These are phyloP conservation scores for Wickerhamiella australiensis DNA, from an alignment of 805 yeast species.

Conservation along the genomic window DNA sequence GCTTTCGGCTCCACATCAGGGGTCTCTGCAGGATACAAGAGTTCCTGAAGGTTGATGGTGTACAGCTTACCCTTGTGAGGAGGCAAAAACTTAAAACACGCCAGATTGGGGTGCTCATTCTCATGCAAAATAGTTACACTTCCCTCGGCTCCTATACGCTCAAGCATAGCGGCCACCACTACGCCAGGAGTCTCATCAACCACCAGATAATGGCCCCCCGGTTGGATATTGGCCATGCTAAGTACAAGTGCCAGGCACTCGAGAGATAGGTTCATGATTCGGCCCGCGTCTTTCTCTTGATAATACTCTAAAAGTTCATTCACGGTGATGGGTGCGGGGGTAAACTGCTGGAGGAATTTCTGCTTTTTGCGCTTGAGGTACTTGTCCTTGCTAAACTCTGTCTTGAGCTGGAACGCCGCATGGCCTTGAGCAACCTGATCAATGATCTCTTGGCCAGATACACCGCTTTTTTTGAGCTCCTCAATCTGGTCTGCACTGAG, in stretches of 20 bases:
- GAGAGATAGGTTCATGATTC: constrained; percentile 68
- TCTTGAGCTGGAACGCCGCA: constrained; percentile 76
- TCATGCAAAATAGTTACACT: constrained; percentile 70
- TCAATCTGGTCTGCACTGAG: constrained; percentile 75
- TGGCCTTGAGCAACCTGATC: constrained; percentile 74
- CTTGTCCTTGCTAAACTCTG: constrained; percentile 81
- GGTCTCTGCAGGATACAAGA: constrained; percentile 60
- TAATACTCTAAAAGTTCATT: constrained; percentile 61
- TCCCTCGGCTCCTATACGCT: constrained; percentile 70
- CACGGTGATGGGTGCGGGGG: constrained; percentile 63
- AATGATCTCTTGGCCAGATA: constrained; percentile 68
- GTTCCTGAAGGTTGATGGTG: constrained; percentile 65
- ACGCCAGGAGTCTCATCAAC: constrained; percentile 94
- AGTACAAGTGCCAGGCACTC: constrained; percentile 72
- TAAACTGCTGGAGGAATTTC: constrained; percentile 76
- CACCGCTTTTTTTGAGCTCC: constrained; percentile 57
- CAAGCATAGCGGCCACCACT: constrained; percentile 73
- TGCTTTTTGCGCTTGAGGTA: constrained; percentile 84
- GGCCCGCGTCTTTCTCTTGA: constrained; percentile 60
- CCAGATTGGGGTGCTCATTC: constrained; percentile 81
- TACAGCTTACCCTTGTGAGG: constrained; percentile 48
- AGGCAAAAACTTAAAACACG: constrained; percentile 55
- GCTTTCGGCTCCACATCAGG: constrained; percentile 35
- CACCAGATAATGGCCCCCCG: constrained; percentile 81
- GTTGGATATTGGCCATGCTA: constrained; percentile 67